phyloP scores from a whole-genome alignment of 169 alveolate species.

The Cyclospora cayetanensis region DNA sequence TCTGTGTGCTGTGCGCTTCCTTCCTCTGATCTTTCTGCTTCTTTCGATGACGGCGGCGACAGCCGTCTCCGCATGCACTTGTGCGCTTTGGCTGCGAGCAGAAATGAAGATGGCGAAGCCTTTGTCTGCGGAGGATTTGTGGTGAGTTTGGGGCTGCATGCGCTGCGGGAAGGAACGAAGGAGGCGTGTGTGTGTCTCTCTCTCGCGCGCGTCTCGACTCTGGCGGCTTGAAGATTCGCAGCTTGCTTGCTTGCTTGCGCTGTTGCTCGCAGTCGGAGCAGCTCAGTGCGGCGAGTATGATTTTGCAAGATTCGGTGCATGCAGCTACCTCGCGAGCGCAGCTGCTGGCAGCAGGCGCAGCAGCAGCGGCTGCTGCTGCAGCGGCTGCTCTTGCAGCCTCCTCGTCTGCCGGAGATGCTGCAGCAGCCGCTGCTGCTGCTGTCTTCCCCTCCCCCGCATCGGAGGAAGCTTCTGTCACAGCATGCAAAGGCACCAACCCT shows the following conservation, averaged over 20 bases:
- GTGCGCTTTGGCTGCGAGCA: too few relatives aligned
- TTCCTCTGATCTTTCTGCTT: too few relatives aligned
- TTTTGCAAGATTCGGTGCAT: not conserved
- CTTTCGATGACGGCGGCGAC: too few relatives aligned
- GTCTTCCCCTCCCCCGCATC: not conserved
- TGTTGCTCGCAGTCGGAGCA: not conserved
- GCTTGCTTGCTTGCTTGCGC: not conserved
- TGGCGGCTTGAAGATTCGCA: not conserved
- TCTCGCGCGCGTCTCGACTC: too few relatives aligned
- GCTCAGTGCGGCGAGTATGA: not conserved
- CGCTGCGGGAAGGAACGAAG: too few relatives aligned
- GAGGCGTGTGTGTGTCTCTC: too few relatives aligned
- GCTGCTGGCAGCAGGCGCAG: not conserved
- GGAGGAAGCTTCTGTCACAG: not conserved
- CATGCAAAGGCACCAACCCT: not conserved
- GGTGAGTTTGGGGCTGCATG: too few relatives aligned
- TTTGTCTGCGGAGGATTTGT: too few relatives aligned
- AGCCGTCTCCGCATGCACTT: too few relatives aligned
- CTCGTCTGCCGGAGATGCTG: not conserved
- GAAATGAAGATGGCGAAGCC: too few relatives aligned
- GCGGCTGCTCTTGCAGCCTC: not conserved
- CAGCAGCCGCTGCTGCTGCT: not conserved
- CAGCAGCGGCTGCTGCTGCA: not conserved
- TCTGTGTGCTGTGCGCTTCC: too few relatives aligned
- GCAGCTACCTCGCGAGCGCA: not conserved